Conservation (phyloP, 176 grass and related monocot species). For the Carex cristatella region DNA sequence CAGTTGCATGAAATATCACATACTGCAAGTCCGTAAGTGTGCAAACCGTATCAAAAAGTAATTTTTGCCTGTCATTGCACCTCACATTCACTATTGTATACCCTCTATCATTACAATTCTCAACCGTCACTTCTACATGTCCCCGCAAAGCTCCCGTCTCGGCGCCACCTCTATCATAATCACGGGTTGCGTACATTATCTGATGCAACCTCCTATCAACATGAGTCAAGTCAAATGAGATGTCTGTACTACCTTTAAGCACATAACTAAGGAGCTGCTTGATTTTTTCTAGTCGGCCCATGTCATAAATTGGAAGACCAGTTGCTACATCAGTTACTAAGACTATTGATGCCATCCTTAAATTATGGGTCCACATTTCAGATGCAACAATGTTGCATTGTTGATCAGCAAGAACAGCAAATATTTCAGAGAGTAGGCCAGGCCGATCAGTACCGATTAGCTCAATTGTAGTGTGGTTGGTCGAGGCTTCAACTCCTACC, state of each 20-base stretch:
- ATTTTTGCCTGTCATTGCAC: slow-evolving; percentile 66
- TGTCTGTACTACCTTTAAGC: slow-evolving; percentile 48
- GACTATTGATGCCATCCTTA: slow-evolving; percentile 65
- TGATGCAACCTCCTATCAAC: slow-evolving; percentile 69
- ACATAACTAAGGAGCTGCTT: slow-evolving; percentile 60
- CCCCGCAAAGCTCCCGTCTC: not conserved
- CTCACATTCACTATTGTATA: slow-evolving; percentile 74
- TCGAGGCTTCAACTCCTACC: slow-evolving; percentile 39
- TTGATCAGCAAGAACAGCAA: slow-evolving; percentile 77
- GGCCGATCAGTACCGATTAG: slow-evolving; percentile 64
- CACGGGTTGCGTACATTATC: slow-evolving; percentile 57
- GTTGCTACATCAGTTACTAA: slow-evolving; percentile 54
- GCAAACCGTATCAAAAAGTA: slow-evolving; percentile 89
- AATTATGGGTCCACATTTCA: slow-evolving; percentile 84
- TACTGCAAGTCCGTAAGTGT: slow-evolving; percentile 86
- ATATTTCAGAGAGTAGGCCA: slow-evolving; percentile 83
- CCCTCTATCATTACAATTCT: slow-evolving; percentile 62
- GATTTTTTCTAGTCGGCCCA: slow-evolving; percentile 38
- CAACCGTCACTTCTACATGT: slow-evolving; percentile 39
- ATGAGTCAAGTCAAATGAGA: slow-evolving; percentile 28
- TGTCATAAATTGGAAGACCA: slow-evolving; percentile 38
- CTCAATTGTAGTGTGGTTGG: slow-evolving; percentile 53
- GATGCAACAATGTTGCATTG: slow-evolving; percentile 65
- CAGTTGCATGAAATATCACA: slow-evolving; percentile 83
- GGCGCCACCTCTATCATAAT: not conserved